These are phyloP conservation scores for Debaryomyces psychrophilus DNA, from an alignment of 1,139 yeast genomes.

Conservation along the genomic window DNA sequence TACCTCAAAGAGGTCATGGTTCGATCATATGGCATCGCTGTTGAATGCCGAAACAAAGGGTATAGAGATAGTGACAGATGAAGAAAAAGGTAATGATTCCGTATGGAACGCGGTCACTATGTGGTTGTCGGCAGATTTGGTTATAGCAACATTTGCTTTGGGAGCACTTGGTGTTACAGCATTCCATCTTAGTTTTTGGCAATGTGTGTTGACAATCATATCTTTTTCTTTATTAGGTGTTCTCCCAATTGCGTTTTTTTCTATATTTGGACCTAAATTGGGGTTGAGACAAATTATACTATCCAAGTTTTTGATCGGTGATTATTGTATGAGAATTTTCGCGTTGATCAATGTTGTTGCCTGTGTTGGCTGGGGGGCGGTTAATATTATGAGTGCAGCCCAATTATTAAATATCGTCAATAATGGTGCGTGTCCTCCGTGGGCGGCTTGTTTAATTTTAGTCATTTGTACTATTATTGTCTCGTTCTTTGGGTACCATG, in stretches of 20 bases:
- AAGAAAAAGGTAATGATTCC: conserved; percentile 63
- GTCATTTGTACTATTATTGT: conserved; percentile 69
- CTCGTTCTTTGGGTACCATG: conserved; percentile 84
- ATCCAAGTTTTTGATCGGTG: conserved; percentile 79
- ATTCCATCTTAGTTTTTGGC: conserved; percentile 66
- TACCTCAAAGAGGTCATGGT: conserved; percentile 1
- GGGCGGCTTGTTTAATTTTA: conserved; percentile 87
- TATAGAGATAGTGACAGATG: conserved; percentile 68
- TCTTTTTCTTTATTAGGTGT: conserved; percentile 77
- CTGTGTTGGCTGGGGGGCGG: conserved; percentile 96
- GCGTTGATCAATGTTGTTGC: conserved; percentile 79
- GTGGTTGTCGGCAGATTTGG: conserved; percentile 95
- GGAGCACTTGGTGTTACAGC: conserved; percentile 76
- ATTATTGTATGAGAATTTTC: conserved; percentile 72
- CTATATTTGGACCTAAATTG: conserved; percentile 79
- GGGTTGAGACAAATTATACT: conserved; percentile 90
- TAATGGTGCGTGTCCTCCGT: conserved; percentile 72
- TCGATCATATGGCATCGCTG: conserved; percentile 1
- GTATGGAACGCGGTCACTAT: conserved; percentile 75
- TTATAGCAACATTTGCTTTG: conserved; percentile 77
- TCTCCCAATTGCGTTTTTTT: conserved; percentile 78
- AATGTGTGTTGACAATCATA: conserved; percentile 60
- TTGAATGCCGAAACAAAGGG: conserved; percentile 68
- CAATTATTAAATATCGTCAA: conserved; percentile 81
- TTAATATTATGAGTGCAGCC: conserved; percentile 87